Percentiles rank a stretch among this genome's conserved stretches.
These are phyloP conservation scores for Ballota nigra DNA, from an alignment of 257 asterid species.

Conservation along the genomic window DNA sequence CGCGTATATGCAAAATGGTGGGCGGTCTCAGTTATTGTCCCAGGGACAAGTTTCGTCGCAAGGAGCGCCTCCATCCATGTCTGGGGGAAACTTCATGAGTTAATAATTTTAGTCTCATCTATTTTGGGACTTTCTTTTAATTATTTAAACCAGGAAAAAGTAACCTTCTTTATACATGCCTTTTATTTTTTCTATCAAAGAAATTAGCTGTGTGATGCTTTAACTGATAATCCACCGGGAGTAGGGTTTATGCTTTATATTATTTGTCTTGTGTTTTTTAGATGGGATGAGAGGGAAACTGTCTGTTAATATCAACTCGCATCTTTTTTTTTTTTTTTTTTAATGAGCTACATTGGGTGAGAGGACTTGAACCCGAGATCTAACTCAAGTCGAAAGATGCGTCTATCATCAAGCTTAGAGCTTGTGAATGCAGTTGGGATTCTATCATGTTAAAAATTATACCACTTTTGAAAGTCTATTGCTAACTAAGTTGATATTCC, in stretches of 20 bases:
- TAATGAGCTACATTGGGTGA: background rate
- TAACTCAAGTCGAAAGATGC: background rate
- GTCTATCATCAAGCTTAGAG: background rate
- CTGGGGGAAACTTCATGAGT: conserved; percentile 71
- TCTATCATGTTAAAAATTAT: background rate
- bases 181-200: background rate
- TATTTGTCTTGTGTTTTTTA: background rate
- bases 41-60: conserved; percentile 87
- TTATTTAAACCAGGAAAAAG: background rate
- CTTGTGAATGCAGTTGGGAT: background rate
- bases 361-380: background rate
- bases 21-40: conserved; percentile 58
- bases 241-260: background rate
- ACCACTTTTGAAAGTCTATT: background rate
- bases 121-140: background rate
- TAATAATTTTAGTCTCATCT: background rate
- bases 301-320: background rate
- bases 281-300: background rate
- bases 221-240: background rate
- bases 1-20: conserved; percentile 62
- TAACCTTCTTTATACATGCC: too few relatives aligned
- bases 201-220: background rate
- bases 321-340: background rate
- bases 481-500: background rate
- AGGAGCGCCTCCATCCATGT: conserved; percentile 56